Conservation (phyloP, 192 early-diverging fungal species). For the Rhizophagus prolifer region DNA sequence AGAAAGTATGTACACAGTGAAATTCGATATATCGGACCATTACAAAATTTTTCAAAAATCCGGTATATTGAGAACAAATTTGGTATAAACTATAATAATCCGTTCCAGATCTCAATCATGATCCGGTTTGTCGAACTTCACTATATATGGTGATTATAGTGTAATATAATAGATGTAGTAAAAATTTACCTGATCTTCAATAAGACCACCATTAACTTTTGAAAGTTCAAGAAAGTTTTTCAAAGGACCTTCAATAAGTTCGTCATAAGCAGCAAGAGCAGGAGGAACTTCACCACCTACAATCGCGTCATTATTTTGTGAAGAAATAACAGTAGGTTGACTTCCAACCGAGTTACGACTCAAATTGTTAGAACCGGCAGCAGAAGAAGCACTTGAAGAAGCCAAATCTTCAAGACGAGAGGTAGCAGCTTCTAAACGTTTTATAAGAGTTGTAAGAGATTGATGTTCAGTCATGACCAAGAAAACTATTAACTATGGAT, state of each 20-base stretch:
- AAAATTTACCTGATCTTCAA: conserved; percentile 59
- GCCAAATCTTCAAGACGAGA: conserved; percentile 86
- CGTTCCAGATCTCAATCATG: too few relatives aligned
- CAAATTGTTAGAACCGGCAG: conserved; percentile 11
- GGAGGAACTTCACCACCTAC: conserved; percentile 39
- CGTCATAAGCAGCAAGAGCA: conserved; percentile 56
- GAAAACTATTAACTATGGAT: neutral
- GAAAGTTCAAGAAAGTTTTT: conserved; percentile 51
- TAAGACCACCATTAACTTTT: conserved; percentile 48
- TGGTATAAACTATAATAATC: too few relatives aligned
- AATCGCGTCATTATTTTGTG: conserved; percentile 26
- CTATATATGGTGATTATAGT: too few relatives aligned
- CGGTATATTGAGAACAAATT: too few relatives aligned
- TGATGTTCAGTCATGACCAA: conserved; percentile 51
- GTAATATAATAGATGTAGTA: conserved; percentile 21
- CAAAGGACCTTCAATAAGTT: conserved; percentile 45
- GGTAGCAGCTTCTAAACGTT: conserved; percentile 90
- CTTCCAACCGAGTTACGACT: conserved; percentile 28
- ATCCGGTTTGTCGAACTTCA: too few relatives aligned
- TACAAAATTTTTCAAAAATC: too few relatives aligned
- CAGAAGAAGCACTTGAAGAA: conserved; percentile 49
- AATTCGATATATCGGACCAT: too few relatives aligned
- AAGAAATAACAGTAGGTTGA: conserved; percentile 36
- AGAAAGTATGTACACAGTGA: conserved; percentile 47
- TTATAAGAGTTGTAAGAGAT: conserved; percentile 72